Conservation (phyloP, 2,329 filamentous ascomycete species). For the Hymenoscyphus fructigenus region DNA sequence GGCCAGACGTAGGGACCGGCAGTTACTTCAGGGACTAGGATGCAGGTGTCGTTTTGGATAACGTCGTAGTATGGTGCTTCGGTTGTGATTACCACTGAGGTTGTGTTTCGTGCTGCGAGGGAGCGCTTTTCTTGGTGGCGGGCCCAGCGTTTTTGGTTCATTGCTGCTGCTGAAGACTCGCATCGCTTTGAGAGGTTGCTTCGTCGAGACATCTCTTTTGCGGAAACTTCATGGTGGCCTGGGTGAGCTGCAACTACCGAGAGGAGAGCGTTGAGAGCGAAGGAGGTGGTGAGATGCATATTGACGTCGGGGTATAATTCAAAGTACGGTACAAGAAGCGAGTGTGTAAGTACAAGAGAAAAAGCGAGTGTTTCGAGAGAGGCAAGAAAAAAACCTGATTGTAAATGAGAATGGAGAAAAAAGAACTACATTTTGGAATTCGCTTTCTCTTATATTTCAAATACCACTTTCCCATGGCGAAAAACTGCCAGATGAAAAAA, state of each 20-base stretch:
- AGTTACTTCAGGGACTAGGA: constrained; percentile 52
- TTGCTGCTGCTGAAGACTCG: constrained; percentile 10
- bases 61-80: constrained; percentile 22
- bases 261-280: background rate
- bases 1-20: constrained; percentile 50
- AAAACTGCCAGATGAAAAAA: no score
- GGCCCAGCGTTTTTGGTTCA: constrained; percentile 20
- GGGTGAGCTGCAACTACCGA: constrained; percentile 2
- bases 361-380: background rate
- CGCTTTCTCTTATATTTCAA: no score
- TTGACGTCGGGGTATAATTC: background rate
- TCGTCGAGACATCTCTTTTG: background rate
- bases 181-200: background rate
- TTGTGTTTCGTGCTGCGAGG: constrained; percentile 15
- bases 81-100: constrained; percentile 7
- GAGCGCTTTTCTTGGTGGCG: constrained; percentile 15
- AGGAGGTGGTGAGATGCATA: background rate
- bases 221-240: background rate
- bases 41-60: constrained; percentile 43
- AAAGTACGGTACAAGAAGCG: background rate
- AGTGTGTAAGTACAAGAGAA: background rate
- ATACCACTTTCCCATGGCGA: no score
- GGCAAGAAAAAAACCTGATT: background rate
- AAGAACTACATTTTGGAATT: background rate
- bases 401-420: background rate